Evolutionary conservation across 306 rosid species (phyloP), one percentile per base, ranked within the genome.

Genomic region (Cotoneaster glaucophyllus): DNA sequence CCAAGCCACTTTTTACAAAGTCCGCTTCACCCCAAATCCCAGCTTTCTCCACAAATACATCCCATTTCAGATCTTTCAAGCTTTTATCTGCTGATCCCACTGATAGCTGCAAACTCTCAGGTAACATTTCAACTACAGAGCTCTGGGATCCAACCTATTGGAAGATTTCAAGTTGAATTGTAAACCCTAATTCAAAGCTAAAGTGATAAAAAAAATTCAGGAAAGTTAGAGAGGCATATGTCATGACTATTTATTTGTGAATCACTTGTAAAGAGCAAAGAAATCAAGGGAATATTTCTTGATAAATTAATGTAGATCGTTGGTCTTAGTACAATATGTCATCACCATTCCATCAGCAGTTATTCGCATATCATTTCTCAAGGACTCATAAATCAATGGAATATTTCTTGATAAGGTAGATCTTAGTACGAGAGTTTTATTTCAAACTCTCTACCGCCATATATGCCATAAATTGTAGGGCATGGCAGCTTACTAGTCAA

Each of bases 21-120:
- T 90, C 98, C 65, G 93, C 82, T 64, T 83, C 75, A 43, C 88
- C 96, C 98, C 98, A 94, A 64, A 87, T 84, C 77, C 98, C 98
- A 43, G 90, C 81, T 17, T 82, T 87, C 88, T 94, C 98, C 80
- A 85, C 86, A 67, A 84, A 84, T 65, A 92, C 84, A 25, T 84
- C 93, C 97, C 97, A 94, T 74, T 82, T 83, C 7, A 87, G 86
- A 73, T 83, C 26, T 44, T 82, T 79, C 67, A 70, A 77, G 78
- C 85, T 83, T 81, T 86, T 87, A 52, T 73, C 81, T 24, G 83
- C 57, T 62, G 70, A 67, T 66, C 24, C 78, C 22, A 2, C 25
- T 65, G 95, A 82, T 66, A 82, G 83, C 78, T 81, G 85, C 82
- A 92, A 81, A 25, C 73, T 84, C 80, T 87, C 98, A 1, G 93